Conservation (phyloP, 768 basidiomycete genomes). For the Suillus placidus region DNA sequence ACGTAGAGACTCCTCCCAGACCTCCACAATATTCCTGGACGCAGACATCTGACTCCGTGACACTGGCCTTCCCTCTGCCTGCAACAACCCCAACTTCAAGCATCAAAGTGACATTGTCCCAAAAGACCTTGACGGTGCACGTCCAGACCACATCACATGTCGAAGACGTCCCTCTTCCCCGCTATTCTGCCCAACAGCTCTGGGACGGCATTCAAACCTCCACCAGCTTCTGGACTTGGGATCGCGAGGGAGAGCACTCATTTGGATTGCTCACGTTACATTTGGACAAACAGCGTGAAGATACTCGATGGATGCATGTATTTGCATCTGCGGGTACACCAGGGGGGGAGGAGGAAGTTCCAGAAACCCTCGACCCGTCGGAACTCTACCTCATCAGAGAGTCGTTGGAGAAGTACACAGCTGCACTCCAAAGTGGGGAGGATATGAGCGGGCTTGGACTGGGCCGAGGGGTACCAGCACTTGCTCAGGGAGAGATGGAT, state of each 20-base stretch:
- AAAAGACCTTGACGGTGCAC: conserved; percentile 65
- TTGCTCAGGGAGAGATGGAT: conserved; percentile 89
- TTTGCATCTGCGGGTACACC: conserved; percentile 59
- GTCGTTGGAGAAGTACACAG: conserved; percentile 84
- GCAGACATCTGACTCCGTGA: conserved; percentile 82
- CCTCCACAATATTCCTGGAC: conserved; percentile 93
- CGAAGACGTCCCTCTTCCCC: conserved; percentile 48
- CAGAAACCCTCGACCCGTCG: conserved; percentile 86
- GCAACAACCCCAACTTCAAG: conserved; percentile 60
- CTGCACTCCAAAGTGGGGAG: conserved; percentile 57
- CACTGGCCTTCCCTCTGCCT: conserved; percentile 83
- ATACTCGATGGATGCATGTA: conserved; percentile 84
- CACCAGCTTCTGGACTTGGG: conserved; percentile 94
- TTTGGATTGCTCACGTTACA: conserved; percentile 80
- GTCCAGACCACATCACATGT: conserved; percentile 43
- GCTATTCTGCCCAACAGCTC: conserved; percentile 60
- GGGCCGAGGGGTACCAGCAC: conserved; percentile 72
- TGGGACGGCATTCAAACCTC: conserved; percentile 83
- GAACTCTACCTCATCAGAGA: conserved; percentile 81
- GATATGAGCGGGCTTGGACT: conserved; percentile 65
- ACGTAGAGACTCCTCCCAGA: conserved; percentile 43
- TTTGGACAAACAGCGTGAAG: conserved; percentile 83
- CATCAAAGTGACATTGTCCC: conserved; percentile 70
- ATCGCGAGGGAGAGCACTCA: conserved; percentile 67
- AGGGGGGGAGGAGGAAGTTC: conserved; percentile 63